A percentile compares a stretch with the other conserved stretches of the same genome.
These are phyloP conservation scores for Sugiyamaella smithiae DNA, from an alignment of 805 yeast species.

Conservation along the genomic window DNA sequence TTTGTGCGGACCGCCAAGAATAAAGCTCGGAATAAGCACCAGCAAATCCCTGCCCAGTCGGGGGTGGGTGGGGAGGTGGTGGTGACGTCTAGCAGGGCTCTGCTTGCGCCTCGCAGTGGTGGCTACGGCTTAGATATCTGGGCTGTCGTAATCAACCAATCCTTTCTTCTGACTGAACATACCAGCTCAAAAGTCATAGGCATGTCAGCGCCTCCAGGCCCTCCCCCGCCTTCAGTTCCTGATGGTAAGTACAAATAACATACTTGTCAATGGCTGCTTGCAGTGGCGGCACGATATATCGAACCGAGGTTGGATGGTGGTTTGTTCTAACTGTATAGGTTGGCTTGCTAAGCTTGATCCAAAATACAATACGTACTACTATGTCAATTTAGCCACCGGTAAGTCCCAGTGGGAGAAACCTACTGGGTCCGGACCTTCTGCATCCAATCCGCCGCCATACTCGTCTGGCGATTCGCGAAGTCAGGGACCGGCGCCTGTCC, in stretches of 20 bases:
- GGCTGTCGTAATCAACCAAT: too few relatives aligned
- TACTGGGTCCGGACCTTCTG: constrained; percentile 26
- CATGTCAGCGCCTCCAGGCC: constrained; percentile 23
- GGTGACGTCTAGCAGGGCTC: too few relatives aligned
- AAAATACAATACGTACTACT: constrained; percentile 62
- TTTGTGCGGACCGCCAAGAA: too few relatives aligned
- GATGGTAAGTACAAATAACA: constrained; percentile 19
- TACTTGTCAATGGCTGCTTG: not conserved
- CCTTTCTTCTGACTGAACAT: too few relatives aligned
- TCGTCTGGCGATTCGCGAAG: constrained; percentile 8
- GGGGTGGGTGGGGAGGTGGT: too few relatives aligned
- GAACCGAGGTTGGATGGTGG: not conserved
- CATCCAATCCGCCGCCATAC: constrained; percentile 19
- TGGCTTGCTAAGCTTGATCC: constrained; percentile 39
- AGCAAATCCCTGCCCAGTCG: too few relatives aligned
- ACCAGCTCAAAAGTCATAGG: too few relatives aligned
- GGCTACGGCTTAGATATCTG: too few relatives aligned
- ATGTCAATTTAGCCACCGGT: constrained; percentile 68
- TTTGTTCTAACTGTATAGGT: constrained; percentile 23
- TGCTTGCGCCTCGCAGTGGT: too few relatives aligned
- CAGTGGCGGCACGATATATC: not conserved
- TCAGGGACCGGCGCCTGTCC: constrained; percentile 2
- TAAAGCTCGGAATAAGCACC: too few relatives aligned
- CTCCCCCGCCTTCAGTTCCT: constrained; percentile 30
- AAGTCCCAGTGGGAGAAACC: constrained; percentile 93